Evolutionary conservation across 352 stramenopile species (phyloP), one percentile per base, ranked within the genome.

Genomic region (Thalassiosira livingstoniorum): DNA sequence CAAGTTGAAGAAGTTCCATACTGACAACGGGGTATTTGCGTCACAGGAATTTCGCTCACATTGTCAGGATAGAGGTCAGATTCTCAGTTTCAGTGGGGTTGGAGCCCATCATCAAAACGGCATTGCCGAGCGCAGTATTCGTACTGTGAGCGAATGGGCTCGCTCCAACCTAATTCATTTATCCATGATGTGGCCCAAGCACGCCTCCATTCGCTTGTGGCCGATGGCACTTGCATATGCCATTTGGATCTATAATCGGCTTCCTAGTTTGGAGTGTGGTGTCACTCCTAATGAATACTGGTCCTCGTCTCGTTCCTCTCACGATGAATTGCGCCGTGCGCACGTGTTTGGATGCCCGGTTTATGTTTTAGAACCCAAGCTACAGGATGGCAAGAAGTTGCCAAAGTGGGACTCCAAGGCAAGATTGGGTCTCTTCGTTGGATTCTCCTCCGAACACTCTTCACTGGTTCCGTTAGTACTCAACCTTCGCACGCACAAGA

Each of bases 281-380:
- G 45, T 89, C 2, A 78, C 65, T 66, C 84, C 87, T 2, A 0
- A 68, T 27, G 87, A 92, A 42, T 18, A 88, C 0, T 71, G 85
- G 21, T 78, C 75, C 10, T 37, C 25, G 0, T 61, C 35, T 1
- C 53, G 51, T 15, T 5, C 13, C 27, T 62, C 77, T 63, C 70
- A 80, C 27, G 7, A 43, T 3, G 58, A 78, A 32, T 35, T 85
- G 1, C 21, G 42, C 10, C 37, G 68, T 15, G 25, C 60, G 23
- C 83, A 88, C 63, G 80, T 88, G 0, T 90, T 58, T 47, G 85
- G 87, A 1, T 91, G 85, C 57, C 85, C 87, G 15, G 37, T 64
- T 4, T 92, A 80, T 65, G 82, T 92, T 0, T 60, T 92, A n/a
- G 77, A 89, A 39, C 42, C 68, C 10, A 81, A 42, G 21, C 37